These are phyloP conservation scores for Penicillium sp. DNA, from an alignment of 2,329 filamentous ascomycete genomes.

Conservation along the genomic window DNA sequence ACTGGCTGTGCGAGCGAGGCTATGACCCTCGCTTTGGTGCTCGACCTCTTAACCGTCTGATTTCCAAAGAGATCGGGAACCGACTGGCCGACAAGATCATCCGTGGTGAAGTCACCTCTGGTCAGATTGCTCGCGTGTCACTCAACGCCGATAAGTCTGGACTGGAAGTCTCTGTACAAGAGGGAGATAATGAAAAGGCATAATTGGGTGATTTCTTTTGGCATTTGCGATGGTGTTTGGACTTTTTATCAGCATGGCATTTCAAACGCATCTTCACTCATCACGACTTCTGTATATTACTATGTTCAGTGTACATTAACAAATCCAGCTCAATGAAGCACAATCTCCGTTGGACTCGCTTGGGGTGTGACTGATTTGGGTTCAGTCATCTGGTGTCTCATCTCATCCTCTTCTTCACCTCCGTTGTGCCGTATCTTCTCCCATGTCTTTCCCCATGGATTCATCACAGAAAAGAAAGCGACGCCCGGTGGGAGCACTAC, in stretches of 20 bases:
- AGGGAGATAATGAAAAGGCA: slow-evolving; percentile 13
- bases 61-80: slow-evolving; percentile 84
- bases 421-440: neutral
- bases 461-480: slow-evolving; percentile 15
- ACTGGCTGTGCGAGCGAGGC: slow-evolving; percentile 82
- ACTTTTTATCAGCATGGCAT: slow-evolving; percentile 6
- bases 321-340: neutral
- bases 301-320: neutral
- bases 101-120: slow-evolving; percentile 68
- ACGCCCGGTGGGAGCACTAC: slow-evolving; percentile 2
- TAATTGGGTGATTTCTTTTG: slow-evolving; percentile 3
- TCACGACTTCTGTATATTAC: neutral
- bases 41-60: slow-evolving; percentile 81
- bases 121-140: slow-evolving; percentile 64
- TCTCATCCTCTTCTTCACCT: neutral
- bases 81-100: slow-evolving; percentile 88
- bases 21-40: slow-evolving; percentile 92
- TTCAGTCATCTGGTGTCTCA: neutral
- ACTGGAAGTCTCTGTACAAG: slow-evolving; percentile 46
- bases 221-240: slow-evolving; percentile 6
- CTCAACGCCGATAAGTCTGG: slow-evolving; percentile 59
- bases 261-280: slow-evolving; percentile 1
- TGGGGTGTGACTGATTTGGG: slow-evolving; percentile 1
- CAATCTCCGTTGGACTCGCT: neutral
- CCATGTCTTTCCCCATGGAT: slow-evolving; percentile 5